Evolutionary conservation across 1,284 basidiomycete species (phyloP).

Genomic region (Moesziomyces parantarcticus): DNA sequence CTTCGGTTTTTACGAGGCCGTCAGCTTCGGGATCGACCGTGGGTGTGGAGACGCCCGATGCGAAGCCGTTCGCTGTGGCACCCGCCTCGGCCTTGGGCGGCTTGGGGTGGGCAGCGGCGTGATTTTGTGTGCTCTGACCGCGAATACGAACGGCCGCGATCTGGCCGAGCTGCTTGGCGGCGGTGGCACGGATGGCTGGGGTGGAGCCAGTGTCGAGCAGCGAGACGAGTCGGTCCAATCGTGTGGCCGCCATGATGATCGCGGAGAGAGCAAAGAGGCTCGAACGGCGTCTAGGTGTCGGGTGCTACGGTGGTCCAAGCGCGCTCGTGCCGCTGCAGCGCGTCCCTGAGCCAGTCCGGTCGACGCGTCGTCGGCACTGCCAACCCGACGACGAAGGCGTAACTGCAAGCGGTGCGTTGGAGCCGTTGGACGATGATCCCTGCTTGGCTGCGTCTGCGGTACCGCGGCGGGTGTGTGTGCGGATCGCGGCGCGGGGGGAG

Average conservation of each 20-base stretch:
- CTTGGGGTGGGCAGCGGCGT: conserved; percentile 24
- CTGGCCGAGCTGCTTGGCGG: conserved; percentile 90
- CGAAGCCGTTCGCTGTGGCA: conserved; percentile 4
- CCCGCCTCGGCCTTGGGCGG: conserved; percentile 16
- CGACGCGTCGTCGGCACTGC: no score
- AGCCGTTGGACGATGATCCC: no score
- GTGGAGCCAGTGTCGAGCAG: conserved; percentile 91
- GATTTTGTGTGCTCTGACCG: conserved; percentile 44
- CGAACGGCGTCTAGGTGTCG: no score
- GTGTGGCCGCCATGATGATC: conserved; percentile 49
- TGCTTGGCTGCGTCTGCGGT: no score
- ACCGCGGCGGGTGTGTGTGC: no score
- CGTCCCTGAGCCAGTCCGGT: no score
- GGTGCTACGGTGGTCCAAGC: neutral
- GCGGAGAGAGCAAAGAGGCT: no score
- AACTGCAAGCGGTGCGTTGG: no score
- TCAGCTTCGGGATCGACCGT: conserved; percentile 39
- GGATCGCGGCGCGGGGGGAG: neutral
- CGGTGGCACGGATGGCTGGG: conserved; percentile 83
- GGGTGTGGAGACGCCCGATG: conserved; percentile 39
- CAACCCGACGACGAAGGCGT: no score
- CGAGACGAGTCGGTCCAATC: conserved; percentile 88
- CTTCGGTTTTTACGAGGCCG: conserved; percentile 35
- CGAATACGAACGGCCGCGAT: conserved; percentile 75
- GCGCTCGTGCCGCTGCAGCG: no score